Conservation (phyloP, 1,139 yeast genomes). For the Torulaspora globosa region DNA sequence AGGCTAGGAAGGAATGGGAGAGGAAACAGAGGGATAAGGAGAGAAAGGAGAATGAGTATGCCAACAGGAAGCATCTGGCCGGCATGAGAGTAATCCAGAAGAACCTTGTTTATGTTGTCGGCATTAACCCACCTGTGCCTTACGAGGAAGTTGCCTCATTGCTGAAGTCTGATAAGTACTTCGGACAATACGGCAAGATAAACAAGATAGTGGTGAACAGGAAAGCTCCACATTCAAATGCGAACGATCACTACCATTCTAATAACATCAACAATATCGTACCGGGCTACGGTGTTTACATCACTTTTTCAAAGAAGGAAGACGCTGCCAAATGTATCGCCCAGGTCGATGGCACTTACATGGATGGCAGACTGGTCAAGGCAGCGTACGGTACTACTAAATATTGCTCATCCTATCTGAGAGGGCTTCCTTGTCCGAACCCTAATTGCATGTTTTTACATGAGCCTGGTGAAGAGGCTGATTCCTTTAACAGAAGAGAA, state of each 20-base stretch:
- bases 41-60: conserved; percentile 84
- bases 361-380: conserved; percentile 80
- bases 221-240: conserved; percentile 49
- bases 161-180: conserved; percentile 84
- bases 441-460: conserved; percentile 99
- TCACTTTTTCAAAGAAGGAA: conserved; percentile 86
- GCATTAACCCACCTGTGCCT: conserved; percentile 79
- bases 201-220: conserved; percentile 90
- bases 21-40: conserved; percentile 88
- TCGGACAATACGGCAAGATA: conserved; percentile 97
- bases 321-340: conserved; percentile 92
- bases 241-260: conserved; percentile 41
- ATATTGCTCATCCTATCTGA: conserved; percentile 89
- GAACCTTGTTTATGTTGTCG: conserved; percentile 94
- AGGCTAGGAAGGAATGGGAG: conserved; percentile 77
- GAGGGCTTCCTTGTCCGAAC: conserved; percentile 96
- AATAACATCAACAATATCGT: conserved; percentile 44
- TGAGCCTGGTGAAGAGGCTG: conserved; percentile 99
- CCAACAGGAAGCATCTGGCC: conserved; percentile 86
- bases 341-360: conserved; percentile 89
- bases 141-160: conserved; percentile 86
- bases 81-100: conserved; percentile 98
- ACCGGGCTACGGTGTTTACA: conserved; percentile 92
- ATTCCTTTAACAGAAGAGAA: conserved; percentile 90
- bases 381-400: conserved; percentile 99